Evolutionary conservation across 441 rosid species (phyloP), one percentile per base, ranked within the genome.

Genomic region (Jatropha multifida): DNA sequence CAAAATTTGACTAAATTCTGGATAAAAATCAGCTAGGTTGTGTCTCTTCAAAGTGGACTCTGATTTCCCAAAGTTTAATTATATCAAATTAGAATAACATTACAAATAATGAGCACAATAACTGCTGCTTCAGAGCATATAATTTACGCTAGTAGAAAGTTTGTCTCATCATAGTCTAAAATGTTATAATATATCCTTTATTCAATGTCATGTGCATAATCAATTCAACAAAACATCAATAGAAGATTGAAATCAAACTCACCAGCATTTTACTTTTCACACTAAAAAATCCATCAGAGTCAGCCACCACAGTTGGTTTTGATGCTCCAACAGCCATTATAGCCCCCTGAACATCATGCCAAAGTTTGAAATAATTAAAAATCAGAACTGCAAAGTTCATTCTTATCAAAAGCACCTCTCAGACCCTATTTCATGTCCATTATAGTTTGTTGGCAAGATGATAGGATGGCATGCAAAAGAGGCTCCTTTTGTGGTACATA

Each of bases 251-350:
- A 79, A 73, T 40, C 32, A 32, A 79, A 85, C 89, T 88, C 78
- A 92, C 98, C 98, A 87, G 87, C 97, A 93, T 93, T 86, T 85
- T 86, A 77, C 85, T 93, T 86, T 87, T 94, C 76, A 96, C 93
- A 54, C 94, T 85, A 89, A 96, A 91, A 87, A 89, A 94, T 56
- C 98, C 97, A 77, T 91, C 97, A 10, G 84, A 80, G 75, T 89
- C 94, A 82, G 98, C 96, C 62, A 91, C 89, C 52, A 88, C 97
- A 37, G 91, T 90, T 46, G 98, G 98, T 73, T 94, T 94, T 77
- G 99, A 94, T 69, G 97, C 97, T 83, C 97, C 97, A 83, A 94
- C 99, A 74, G 98, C 97, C 97, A 96, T 94, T 76, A 96, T 96
- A 65, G 98, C 99, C 61, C 99, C 99, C 99, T 96, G 85, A 37